Conservation (phyloP, 345 rosid species). For the Eucalyptus shirleyi region DNA sequence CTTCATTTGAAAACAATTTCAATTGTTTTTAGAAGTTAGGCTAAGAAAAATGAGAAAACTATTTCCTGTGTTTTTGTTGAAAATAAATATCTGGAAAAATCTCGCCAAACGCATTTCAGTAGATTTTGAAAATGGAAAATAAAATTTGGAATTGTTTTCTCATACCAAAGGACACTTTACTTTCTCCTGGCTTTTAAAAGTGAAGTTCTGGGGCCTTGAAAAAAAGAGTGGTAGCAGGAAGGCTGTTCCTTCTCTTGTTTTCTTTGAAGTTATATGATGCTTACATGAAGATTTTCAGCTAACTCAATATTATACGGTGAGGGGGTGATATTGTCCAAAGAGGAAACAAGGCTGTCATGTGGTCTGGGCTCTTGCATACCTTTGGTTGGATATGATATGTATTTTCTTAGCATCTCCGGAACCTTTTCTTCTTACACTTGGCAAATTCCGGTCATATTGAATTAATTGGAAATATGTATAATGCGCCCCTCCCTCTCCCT, state of each 20-base stretch:
- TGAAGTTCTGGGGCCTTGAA: background rate
- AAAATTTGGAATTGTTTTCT: background rate
- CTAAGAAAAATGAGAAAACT: background rate
- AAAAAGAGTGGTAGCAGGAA: background rate
- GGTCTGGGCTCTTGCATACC: background rate
- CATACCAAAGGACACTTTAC: background rate
- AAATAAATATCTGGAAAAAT: background rate
- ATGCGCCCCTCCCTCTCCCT: no score
- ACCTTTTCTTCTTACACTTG: background rate
- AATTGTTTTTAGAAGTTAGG: background rate
- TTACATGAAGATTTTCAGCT: background rate
- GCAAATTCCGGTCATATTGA: background rate
- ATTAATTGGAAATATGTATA: background rate
- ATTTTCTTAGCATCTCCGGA: background rate
- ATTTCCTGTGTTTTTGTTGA: background rate
- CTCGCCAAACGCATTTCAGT: background rate
- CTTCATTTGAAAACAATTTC: background rate
- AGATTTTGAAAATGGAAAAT: background rate
- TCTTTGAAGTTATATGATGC: background rate
- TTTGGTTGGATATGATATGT: background rate
- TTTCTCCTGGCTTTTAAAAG: background rate
- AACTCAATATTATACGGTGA: background rate
- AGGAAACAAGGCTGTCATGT: background rate
- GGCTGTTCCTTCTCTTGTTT: background rate
- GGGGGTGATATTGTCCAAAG: background rate